These are phyloP conservation scores for Plasmodium falciparum DNA, from an alignment of 169 alveolate species.

Conservation along the genomic window DNA sequence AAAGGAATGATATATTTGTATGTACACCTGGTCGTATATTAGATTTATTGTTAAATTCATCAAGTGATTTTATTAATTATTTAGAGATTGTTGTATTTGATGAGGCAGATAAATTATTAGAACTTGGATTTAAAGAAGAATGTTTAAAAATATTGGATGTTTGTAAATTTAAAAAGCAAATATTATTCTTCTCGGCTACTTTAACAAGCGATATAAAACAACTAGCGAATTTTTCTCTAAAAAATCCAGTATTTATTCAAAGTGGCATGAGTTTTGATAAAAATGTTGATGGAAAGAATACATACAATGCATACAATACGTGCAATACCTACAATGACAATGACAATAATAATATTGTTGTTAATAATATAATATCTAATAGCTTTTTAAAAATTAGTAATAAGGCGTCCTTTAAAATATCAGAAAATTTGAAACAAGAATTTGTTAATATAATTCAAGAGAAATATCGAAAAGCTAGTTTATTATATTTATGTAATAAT, in stretches of 20 bases:
- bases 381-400: neutral
- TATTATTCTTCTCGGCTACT: conserved; percentile 93
- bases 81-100: conserved; percentile 94
- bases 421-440: conserved; percentile 79
- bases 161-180: conserved; percentile 87
- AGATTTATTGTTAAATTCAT: conserved; percentile 93
- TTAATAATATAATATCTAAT: neutral
- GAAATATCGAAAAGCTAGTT: conserved; percentile 83
- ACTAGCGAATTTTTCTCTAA: conserved; percentile 87
- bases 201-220: conserved; percentile 89
- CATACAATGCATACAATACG: neutral
- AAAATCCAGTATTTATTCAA: conserved; percentile 87
- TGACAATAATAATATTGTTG: conserved; percentile 1
- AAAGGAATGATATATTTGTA: conserved; percentile 95
- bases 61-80: conserved; percentile 85
- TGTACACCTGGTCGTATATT: conserved; percentile 99
- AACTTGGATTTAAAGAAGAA: conserved; percentile 95
- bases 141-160: conserved; percentile 81
- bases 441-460: conserved; percentile 77
- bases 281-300: neutral
- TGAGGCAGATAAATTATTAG: conserved; percentile 97
- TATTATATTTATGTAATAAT: conserved; percentile 80
- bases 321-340: neutral
- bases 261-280: conserved; percentile 17
- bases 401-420: conserved; percentile 70